Percentiles rank a stretch among this genome's conserved stretches.
Conservation (phyloP, 306 rosid species). For the Astragalus glycyphyllos region DNA sequence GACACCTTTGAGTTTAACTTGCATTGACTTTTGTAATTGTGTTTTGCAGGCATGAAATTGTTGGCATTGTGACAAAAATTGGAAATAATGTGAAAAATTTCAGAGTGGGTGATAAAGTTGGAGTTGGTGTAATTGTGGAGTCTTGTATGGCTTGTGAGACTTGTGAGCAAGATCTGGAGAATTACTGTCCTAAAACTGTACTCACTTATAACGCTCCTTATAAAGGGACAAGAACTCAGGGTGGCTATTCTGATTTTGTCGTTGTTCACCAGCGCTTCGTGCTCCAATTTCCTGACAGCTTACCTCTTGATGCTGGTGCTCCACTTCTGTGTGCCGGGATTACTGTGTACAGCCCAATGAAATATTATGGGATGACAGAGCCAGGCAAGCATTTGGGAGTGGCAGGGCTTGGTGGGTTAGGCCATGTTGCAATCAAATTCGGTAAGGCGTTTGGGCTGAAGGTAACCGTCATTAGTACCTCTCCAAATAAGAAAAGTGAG, state of each 20-base stretch:
- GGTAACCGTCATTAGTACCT: conserved; percentile 90
- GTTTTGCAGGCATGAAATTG: conserved; percentile 83
- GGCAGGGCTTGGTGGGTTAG: conserved; percentile 95
- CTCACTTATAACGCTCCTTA: conserved; percentile 65
- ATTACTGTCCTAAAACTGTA: conserved; percentile 64
- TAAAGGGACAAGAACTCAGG: conserved; percentile 68
- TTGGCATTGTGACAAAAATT: conserved; percentile 68
- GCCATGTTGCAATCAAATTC: conserved; percentile 86
- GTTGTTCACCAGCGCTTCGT: conserved; percentile 81
- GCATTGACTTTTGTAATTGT: conserved; percentile 5
- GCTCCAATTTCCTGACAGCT: conserved; percentile 68
- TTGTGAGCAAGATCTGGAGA: conserved; percentile 82
- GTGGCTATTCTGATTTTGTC: conserved; percentile 79
- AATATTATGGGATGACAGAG: conserved; percentile 84
- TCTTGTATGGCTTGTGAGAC: conserved; percentile 76
- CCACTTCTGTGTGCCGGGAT: conserved; percentile 95
- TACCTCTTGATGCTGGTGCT: conserved; percentile 86
- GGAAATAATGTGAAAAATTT: conserved; percentile 76
- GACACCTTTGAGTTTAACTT: background rate
- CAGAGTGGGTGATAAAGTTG: conserved; percentile 81
- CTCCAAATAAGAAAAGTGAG: conserved; percentile 69
- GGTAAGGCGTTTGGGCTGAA: conserved; percentile 93
- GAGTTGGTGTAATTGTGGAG: conserved; percentile 88
- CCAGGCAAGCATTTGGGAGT: conserved; percentile 92
- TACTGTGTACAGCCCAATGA: conserved; percentile 91